Evolutionary conservation across 805 yeast genomes (phyloP).

Genomic region (Candida nitratophila): DNA sequence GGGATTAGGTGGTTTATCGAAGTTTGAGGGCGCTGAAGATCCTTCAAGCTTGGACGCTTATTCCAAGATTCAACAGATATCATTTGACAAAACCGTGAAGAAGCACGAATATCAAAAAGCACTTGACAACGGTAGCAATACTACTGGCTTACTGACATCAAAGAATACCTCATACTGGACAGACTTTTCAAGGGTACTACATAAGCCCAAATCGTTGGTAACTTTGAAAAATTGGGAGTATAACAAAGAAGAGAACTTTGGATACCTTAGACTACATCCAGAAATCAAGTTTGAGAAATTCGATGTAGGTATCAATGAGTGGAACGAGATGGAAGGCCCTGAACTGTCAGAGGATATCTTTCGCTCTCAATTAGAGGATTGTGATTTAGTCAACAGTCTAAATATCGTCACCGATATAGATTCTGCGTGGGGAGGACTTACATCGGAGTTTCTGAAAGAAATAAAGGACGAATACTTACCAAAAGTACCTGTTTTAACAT

Average conservation of each 20-base stretch:
- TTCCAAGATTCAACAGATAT: background rate
- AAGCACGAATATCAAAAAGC: conserved; percentile 59
- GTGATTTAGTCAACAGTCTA: conserved; percentile 70
- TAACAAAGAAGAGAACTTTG: conserved; percentile 27
- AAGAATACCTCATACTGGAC: conserved; percentile 65
- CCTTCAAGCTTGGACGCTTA: conserved; percentile 7
- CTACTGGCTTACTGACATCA: conserved; percentile 27
- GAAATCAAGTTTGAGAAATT: conserved; percentile 37
- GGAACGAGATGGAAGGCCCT: conserved; percentile 28
- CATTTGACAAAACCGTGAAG: background rate
- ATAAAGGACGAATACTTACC: conserved; percentile 66
- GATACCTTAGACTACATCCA: conserved; percentile 20
- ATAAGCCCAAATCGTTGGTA: conserved; percentile 53
- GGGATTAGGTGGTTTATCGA: conserved; percentile 67
- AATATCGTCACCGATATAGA: conserved; percentile 66
- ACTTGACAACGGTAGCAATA: conserved; percentile 41
- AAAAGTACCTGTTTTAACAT: conserved; percentile 37
- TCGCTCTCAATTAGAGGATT: conserved; percentile 59
- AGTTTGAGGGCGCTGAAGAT: conserved; percentile 40
- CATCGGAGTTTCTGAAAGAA: conserved; percentile 41
- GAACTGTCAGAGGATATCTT: conserved; percentile 55
- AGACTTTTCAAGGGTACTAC: conserved; percentile 64
- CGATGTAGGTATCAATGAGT: conserved; percentile 58
- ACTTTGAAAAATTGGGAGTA: conserved; percentile 55
- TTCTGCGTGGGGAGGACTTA: conserved; percentile 80